Conservation (phyloP, 108 stramenopile species). For the Pseudonitzschia delicatissima region DNA sequence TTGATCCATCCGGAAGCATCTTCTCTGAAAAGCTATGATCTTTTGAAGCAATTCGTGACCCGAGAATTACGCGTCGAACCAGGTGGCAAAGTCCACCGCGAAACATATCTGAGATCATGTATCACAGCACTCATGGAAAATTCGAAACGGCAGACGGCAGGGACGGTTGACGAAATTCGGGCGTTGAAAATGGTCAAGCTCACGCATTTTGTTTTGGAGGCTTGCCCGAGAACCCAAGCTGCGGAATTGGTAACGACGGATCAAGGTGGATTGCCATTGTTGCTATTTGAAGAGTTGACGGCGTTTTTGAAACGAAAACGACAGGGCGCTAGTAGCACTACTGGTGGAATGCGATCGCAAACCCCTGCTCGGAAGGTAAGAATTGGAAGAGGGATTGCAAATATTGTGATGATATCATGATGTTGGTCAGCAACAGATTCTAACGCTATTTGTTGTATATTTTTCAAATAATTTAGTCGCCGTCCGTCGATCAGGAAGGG, state of each 20-base stretch:
- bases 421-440: no score
- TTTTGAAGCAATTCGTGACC: constrained; percentile 63
- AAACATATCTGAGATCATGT: constrained; percentile 59
- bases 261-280: constrained; percentile 39
- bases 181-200: constrained; percentile 76
- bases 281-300: constrained; percentile 73
- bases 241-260: constrained; percentile 37
- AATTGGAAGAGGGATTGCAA: background rate
- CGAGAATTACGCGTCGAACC: constrained; percentile 58
- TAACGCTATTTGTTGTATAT: background rate
- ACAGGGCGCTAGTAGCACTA: background rate
- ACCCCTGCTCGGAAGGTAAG: constrained; percentile 25
- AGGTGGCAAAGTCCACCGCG: constrained; percentile 50
- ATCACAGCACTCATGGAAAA: constrained; percentile 36
- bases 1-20: constrained; percentile 77
- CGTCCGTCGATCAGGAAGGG: constrained; percentile 13
- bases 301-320: constrained; percentile 57
- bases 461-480: constrained; percentile 11
- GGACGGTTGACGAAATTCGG: constrained; percentile 54
- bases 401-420: background rate
- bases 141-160: constrained; percentile 12
- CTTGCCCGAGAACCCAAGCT: constrained; percentile 58
- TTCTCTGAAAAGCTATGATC: constrained; percentile 68
- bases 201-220: constrained; percentile 79
- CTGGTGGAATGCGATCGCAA: background rate